phyloP scores from a whole-genome alignment of 345 rosid species.

The Anastatica hierochuntica region DNA sequence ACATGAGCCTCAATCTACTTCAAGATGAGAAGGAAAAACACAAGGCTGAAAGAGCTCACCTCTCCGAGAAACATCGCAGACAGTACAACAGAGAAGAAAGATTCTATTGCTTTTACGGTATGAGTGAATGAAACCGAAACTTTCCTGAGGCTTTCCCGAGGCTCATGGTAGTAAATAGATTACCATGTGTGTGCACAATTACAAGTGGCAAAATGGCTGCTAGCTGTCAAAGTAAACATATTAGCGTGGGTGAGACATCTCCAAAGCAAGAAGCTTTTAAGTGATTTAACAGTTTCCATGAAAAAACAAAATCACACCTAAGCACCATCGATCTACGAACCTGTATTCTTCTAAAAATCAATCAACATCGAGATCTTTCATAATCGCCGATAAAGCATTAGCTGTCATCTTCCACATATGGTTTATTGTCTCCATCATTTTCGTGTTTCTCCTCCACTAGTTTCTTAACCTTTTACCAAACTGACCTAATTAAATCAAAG shows the following conservation, averaged over 20 bases:
- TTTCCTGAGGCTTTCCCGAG: no score
- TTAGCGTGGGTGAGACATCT: constrained; percentile 10
- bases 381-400: no score
- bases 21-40: not conserved
- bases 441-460: no score
- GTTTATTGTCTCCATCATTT: no score
- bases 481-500: no score
- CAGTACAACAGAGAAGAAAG: constrained; percentile 91
- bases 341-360: no score
- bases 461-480: no score
- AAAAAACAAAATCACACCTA: constrained; percentile 31
- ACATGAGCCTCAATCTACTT: not conserved
- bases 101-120: constrained; percentile 97
- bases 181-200: constrained; percentile 74
- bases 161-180: constrained; percentile 93
- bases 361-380: no score
- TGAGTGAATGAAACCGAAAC: constrained; percentile 99
- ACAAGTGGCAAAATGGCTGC: constrained; percentile 81
- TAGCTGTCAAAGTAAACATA: constrained; percentile 40
- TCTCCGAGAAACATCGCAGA: constrained; percentile 95
- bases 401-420: no score
- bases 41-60: constrained; percentile 32
- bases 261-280: no score
- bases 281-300: not conserved
- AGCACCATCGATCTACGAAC: constrained; percentile 45